These are phyloP conservation scores for Megacollybia marginata DNA, from an alignment of 768 basidiomycete species.

Conservation along the genomic window DNA sequence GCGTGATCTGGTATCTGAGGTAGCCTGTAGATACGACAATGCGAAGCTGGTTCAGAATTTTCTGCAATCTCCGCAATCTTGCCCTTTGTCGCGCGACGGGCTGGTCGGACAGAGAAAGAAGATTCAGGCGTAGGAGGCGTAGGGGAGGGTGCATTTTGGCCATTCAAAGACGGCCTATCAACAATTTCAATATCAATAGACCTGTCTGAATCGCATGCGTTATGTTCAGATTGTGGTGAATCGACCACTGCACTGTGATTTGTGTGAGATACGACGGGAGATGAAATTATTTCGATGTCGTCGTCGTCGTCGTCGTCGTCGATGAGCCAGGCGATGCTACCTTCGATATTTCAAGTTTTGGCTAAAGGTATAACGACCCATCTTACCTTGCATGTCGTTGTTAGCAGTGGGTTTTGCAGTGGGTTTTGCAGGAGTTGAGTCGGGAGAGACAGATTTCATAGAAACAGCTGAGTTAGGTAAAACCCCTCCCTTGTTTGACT, in stretches of 20 bases:
- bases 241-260: constrained; percentile 5
- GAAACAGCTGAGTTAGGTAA: neutral
- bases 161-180: constrained; percentile 1
- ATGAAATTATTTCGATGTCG: constrained; percentile 43
- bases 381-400: neutral
- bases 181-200: constrained; percentile 9
- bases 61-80: constrained; percentile 23
- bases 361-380: constrained; percentile 2
- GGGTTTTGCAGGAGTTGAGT: no score
- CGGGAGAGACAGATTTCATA: no score
- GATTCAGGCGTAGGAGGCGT: constrained; percentile 13
- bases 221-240: neutral
- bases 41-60: constrained; percentile 20
- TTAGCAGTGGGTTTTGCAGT: no score
- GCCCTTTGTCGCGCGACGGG: constrained; percentile 14
- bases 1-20: constrained; percentile 12
- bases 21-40: constrained; percentile 29
- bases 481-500: constrained; percentile 37
- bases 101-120: constrained; percentile 39
- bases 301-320: constrained; percentile 58
- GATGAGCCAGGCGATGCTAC: constrained; percentile 59
- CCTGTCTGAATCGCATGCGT: neutral
- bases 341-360: constrained; percentile 15
- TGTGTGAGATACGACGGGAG: constrained; percentile 24
- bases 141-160: neutral